Evolutionary conservation across 441 rosid genomes (phyloP), one percentile per base, ranked within the genome.

Genomic region (Cnidoscolus chayamansa): DNA sequence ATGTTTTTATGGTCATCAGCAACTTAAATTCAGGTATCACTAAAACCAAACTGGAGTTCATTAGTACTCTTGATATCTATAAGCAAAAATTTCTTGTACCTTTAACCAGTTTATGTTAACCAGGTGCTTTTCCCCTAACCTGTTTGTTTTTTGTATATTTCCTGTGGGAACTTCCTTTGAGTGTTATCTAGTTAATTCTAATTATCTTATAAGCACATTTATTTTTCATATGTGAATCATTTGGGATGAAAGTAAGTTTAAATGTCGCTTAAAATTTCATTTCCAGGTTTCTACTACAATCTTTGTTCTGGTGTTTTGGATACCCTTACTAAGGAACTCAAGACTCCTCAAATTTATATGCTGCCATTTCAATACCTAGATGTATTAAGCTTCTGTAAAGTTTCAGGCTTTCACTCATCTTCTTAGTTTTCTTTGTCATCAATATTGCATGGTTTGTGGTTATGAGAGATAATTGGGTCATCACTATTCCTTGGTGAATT

Each of bases 361-460:
- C 92, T 49, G 94, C 94, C 53, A 86, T 92, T 65, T 84, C 89
- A 51, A 81, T 89, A 76, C 93, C 92, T 43, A 96, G 94, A 69
- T 89, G 84, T 73, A 81, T 94, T 50, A 84, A 92, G 50, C 75
- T 85, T 77, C 72, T 83, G 48, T 89, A 87, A 89, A 84, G 58
- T 63, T 62, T 58, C 85, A 76, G 47, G 96, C 98, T 12, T 87
- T 92, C 75, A 71, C 85, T 74, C 86, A 88, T 59, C 92, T 95
- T 74, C 82, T n/a, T 89, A 63, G 83, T 68, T 85, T 89, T 74
- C 96, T 92, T 8, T 82, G 80, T 72, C 94, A 92, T 80, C 88
- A 89, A 57, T 95, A 86, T 82, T 97, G 92, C 65, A 95, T 84
- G 93, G 97, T 90, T 63, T n/a, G 76, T 68, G 25, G 65, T 61